Conservation (phyloP, 306 rosid species). For the Trichosanthes truncata region DNA sequence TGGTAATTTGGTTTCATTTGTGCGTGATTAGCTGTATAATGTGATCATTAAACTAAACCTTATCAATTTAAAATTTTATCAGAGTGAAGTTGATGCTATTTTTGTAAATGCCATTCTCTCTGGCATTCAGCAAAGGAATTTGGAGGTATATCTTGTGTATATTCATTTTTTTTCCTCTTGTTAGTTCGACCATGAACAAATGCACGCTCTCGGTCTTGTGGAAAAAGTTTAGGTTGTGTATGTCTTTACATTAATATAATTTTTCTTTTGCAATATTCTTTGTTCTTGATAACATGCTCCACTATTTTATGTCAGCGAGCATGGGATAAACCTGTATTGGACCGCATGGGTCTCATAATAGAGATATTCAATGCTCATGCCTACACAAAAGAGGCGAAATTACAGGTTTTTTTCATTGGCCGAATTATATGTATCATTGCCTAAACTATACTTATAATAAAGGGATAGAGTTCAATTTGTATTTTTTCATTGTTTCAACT, state of each 20-base stretch:
- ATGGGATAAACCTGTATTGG: constrained; percentile 72
- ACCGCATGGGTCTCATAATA: constrained; percentile 84
- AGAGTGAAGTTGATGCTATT: constrained; percentile 79
- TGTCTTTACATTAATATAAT: not conserved
- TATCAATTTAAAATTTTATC: constrained; percentile 8
- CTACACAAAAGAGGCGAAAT: constrained; percentile 68
- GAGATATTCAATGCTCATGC: constrained; percentile 97
- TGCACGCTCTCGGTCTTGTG: not conserved
- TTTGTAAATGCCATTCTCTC: constrained; percentile 68
- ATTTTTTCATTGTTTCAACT: not conserved
- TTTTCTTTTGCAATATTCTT: not conserved
- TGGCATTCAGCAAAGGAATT: constrained; percentile 80
- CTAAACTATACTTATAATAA: not conserved
- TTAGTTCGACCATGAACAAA: not conserved
- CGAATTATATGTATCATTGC: not conserved
- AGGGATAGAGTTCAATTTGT: not conserved
- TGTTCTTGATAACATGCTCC: not conserved
- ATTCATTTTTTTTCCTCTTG: not conserved
- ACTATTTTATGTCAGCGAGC: constrained; percentile 33
- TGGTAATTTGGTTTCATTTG: constrained; percentile 10
- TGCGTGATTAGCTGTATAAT: not conserved
- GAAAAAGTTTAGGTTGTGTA: not conserved
- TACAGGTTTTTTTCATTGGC: constrained; percentile 44
- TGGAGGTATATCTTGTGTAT: constrained; percentile 53
- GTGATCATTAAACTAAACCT: not conserved